These are phyloP conservation scores for Aspergillus candidus DNA, from an alignment of 2,329 filamentous ascomycete genomes.

Conservation along the genomic window DNA sequence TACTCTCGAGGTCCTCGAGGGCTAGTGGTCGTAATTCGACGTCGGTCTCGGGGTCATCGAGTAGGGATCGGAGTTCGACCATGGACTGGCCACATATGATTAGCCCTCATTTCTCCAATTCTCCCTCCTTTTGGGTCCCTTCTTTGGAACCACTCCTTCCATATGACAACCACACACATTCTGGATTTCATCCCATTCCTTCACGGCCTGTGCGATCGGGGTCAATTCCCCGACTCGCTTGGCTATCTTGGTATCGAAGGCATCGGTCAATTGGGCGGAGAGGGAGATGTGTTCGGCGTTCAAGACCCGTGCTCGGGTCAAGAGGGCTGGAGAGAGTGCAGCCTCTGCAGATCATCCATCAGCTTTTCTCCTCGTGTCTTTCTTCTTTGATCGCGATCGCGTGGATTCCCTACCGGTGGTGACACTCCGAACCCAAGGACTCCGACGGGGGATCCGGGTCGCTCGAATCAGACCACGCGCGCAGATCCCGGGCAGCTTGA, in stretches of 20 bases:
- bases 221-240: conserved; percentile 54
- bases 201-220: conserved; percentile 47
- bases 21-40: conserved; percentile 55
- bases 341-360: conserved; percentile 13
- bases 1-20: conserved; percentile 63
- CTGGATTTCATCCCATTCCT: conserved; percentile 53
- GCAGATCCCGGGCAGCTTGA: no score
- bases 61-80: conserved; percentile 67
- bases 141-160: no score
- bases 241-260: conserved; percentile 52
- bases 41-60: conserved; percentile 60
- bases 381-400: no score
- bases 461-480: no score
- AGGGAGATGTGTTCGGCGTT: conserved; percentile 52
- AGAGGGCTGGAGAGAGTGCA: conserved; percentile 49
- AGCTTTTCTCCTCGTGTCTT: neutral
- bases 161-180: conserved; percentile 38
- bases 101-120: no score
- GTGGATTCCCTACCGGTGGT: no score
- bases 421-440: no score
- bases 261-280: conserved; percentile 45
- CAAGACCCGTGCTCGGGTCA: conserved; percentile 51
- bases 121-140: no score
- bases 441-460: no score
- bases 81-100: conserved; percentile 39